Evolutionary conservation across 192 early-diverging fungal species (phyloP).

Genomic region (Linnemannia schmuckeri): DNA sequence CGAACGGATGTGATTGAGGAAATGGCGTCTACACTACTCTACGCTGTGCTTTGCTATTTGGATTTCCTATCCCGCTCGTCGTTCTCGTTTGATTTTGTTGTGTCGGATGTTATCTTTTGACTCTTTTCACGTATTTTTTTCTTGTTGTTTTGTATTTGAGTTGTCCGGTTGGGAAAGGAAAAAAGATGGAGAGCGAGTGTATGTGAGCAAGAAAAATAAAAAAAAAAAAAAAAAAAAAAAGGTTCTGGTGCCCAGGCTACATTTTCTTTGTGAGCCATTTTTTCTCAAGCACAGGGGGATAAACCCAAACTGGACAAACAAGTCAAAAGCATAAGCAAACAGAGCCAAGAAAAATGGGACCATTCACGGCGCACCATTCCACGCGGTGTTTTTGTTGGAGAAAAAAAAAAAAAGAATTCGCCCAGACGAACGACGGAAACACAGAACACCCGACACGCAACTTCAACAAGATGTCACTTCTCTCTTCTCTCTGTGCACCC

Average conservation of each 20-base stretch:
- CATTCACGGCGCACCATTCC: background rate
- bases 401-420: background rate
- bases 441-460: slow-evolving; percentile 1
- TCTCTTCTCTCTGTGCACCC: background rate
- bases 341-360: background rate
- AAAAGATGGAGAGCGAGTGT: background rate
- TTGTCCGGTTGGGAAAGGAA: background rate
- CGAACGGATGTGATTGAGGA: background rate
- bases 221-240: background rate
- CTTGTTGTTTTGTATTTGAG: background rate
- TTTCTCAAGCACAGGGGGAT: slow-evolving; percentile 6
- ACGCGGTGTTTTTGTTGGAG: background rate
- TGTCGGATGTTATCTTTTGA: background rate
- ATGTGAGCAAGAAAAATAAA: background rate
- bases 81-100: background rate
- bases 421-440: background rate
- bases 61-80: background rate
- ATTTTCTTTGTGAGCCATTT: slow-evolving; percentile 3
- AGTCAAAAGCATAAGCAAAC: background rate
- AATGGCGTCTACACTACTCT: background rate
- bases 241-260: background rate
- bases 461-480: background rate
- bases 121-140: background rate
- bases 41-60: background rate
- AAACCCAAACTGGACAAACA: background rate